Percentiles rank a stretch among this genome's conserved stretches.
These are phyloP conservation scores for Acer yangbiense DNA, from an alignment of 345 rosid genomes.

Conservation along the genomic window DNA sequence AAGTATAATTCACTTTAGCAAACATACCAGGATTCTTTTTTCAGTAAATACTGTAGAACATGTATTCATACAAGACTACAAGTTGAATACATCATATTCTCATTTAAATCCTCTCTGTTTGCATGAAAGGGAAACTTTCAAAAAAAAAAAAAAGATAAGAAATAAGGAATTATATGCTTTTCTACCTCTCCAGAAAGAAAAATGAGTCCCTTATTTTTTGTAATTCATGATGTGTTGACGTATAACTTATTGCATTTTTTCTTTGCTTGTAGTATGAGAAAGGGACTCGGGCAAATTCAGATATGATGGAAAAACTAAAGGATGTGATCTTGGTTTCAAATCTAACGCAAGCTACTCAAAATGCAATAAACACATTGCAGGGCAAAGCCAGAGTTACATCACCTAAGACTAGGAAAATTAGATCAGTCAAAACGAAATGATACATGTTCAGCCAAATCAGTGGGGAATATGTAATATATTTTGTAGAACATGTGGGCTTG, in stretches of 20 bases:
- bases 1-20: conserved; percentile 1
- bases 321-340: conserved; percentile 30
- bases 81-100: not conserved
- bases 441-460: not conserved
- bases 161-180: not conserved
- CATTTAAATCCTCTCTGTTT: not conserved
- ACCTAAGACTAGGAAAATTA: conserved; percentile 18
- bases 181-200: not conserved
- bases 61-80: not conserved
- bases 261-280: conserved; percentile 33
- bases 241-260: not conserved
- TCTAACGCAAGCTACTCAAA: conserved; percentile 23
- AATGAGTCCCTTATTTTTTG: not conserved
- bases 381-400: not conserved
- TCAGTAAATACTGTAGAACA: not conserved
- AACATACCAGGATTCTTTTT: not conserved
- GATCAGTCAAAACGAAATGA: conserved; percentile 1
- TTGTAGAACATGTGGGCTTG: not conserved
- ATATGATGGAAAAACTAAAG: conserved; percentile 34
- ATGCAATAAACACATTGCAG: conserved; percentile 15
- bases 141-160: not conserved
- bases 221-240: not conserved
- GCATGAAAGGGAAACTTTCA: not conserved
- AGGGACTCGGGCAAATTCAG: conserved; percentile 12
- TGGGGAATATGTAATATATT: not conserved